Evolutionary conservation across 2,329 filamentous ascomycete species (phyloP).

Genomic region (Penicillium sp.): DNA sequence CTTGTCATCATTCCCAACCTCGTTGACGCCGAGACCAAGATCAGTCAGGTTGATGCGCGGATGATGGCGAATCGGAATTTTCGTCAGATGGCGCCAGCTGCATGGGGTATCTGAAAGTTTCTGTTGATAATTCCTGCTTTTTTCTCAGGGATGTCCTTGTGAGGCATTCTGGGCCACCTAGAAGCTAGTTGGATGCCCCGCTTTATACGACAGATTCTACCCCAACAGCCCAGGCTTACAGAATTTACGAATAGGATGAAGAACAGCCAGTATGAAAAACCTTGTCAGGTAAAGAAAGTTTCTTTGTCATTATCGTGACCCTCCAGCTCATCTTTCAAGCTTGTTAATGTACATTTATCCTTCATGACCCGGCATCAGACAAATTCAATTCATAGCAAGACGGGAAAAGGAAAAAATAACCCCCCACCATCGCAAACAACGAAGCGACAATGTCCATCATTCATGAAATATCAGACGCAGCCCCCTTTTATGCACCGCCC

Average conservation of each 20-base stretch:
- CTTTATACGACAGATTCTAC: background rate
- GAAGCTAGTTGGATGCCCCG: background rate
- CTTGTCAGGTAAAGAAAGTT: background rate
- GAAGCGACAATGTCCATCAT: background rate
- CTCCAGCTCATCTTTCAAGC: background rate
- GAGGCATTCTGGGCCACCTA: constrained; percentile 21
- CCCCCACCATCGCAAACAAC: background rate
- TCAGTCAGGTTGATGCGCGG: background rate
- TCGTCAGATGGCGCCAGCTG: constrained; percentile 23
- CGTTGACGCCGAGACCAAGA: too few species aligned
- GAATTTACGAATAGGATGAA: background rate
- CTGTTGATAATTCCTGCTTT: constrained; percentile 19
- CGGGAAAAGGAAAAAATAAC: background rate
- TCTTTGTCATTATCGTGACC: background rate
- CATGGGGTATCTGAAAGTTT: constrained; percentile 26
- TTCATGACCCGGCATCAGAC: background rate
- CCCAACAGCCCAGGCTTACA: background rate
- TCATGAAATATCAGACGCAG: background rate
- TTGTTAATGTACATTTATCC: constrained; percentile 6
- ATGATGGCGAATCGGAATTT: constrained; percentile 27
- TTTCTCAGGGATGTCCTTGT: constrained; percentile 21
- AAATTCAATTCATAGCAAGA: background rate
- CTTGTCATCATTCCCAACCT: background rate
- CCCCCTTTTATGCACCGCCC: constrained; percentile 42
- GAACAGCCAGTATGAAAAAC: too few species aligned